Percentiles rank a stretch among this genome's conserved stretches.
Conservation (phyloP, 2,329 filamentous ascomycete species). For the Aspergillus spinulosporus region DNA sequence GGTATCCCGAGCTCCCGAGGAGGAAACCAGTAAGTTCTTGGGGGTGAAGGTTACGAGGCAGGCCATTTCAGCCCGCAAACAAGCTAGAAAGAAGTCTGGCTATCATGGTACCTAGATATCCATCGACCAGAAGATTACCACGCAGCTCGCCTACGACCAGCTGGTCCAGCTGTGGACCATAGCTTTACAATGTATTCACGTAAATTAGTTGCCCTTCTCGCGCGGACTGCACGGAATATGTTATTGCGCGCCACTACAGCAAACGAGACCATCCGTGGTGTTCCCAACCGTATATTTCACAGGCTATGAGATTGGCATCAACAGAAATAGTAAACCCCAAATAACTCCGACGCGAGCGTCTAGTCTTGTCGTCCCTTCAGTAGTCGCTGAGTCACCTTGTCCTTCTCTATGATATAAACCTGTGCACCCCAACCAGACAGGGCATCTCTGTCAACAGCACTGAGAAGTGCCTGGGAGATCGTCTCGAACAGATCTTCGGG, state of each 20-base stretch:
- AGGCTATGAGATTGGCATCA: constrained; percentile 20
- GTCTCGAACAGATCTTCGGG: constrained; percentile 98
- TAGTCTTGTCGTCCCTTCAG: constrained; percentile 97
- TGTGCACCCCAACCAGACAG: constrained; percentile 97
- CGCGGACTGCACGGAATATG: neutral
- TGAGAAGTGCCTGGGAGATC: constrained; percentile 91
- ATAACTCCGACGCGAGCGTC: constrained; percentile 19
- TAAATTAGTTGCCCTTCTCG: too few species aligned
- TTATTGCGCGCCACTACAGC: neutral
- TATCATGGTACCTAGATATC: too few species aligned
- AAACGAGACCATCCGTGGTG: neutral
- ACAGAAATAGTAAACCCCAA: constrained; percentile 28
- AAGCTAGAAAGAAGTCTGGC: too few species aligned
- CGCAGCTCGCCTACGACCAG: too few species aligned
- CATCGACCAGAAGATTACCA: too few species aligned
- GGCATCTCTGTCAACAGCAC: constrained; percentile 94
- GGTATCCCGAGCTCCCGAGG: too few species aligned
- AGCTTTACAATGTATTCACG: too few species aligned
- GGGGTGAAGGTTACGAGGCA: too few species aligned
- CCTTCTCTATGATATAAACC: constrained; percentile 99
- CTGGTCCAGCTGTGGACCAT: too few species aligned
- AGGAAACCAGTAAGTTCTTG: too few species aligned
- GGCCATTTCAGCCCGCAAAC: too few species aligned
- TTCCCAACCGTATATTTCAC: constrained; percentile 18
- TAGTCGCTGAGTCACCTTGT: constrained; percentile 98